Base-by-base conservation (phyloP, 139 green algal species). In the Pseudopediastrum boryanum region DNA sequence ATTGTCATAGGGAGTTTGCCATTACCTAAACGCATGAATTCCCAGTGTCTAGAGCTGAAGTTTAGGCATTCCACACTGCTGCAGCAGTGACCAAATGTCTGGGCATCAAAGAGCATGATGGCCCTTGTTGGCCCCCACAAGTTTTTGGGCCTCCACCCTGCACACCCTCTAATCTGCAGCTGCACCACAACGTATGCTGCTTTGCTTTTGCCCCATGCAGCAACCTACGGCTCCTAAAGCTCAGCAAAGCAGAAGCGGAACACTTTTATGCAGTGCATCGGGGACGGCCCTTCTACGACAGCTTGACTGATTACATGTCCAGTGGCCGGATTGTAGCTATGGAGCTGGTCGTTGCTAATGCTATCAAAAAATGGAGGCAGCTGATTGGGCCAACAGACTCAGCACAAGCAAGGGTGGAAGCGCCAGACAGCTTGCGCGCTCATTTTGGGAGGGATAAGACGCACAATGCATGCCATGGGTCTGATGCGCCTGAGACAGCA, bases 241-340 rank as follows among this genome's bases (percentile, higher is more conserved):
- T 94, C 51, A 83, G 51, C 48, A 90, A 83, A n/a, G 51, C 46
- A 27, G 85, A 93, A 41, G 91, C 88, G 2, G 68, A 89, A 76
- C 62, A 79, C 33, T 95, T 96, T 76, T 97, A 96, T 77, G 85
- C 79, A 16, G 87, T 89, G 33, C 91, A 96, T 75, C 9, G 46
- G 33, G 88, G 77, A 51, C 87, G 87, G 82, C 89, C 89, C 48
- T 96, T 95, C 78, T 94, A 87, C 75, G 75, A 87, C 35, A 85
- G 59, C 0, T 85, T 97, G 13, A 89, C 84, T 2, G 70, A 85
- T 23, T 95, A 92, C 78, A 94, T 96, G 84, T 89, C 81, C 70
- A 90, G 85, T 44, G 92, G 91, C 42, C 86, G 82, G 10, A 82
- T 96, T 12, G 80, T 91, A 19, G 92, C 90, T 2, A 87, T 96